Conservation (phyloP, 169 alveolate species). For the Cryptosporidium andersoni region DNA sequence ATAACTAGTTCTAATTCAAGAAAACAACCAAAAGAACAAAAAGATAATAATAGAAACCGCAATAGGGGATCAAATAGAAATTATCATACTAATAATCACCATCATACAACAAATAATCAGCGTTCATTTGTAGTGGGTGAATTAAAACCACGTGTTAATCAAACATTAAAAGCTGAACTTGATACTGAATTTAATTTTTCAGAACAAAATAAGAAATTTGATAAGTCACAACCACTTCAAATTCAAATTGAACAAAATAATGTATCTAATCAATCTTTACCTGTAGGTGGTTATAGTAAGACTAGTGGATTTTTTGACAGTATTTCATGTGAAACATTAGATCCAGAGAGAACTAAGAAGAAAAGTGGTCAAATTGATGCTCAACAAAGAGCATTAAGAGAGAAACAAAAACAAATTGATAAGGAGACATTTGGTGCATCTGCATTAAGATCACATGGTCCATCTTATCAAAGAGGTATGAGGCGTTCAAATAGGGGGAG, state of each 20-base stretch:
- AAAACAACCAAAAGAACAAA: background rate
- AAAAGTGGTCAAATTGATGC: conserved; percentile 32
- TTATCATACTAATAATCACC: conserved; percentile 9
- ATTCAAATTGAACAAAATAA: background rate
- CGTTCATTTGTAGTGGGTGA: conserved; percentile 66
- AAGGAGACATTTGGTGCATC: conserved; percentile 66
- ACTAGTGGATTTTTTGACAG: conserved; percentile 67
- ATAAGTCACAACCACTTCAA: conserved; percentile 4
- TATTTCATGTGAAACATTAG: conserved; percentile 63
- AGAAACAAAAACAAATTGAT: conserved; percentile 48
- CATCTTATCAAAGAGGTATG: conserved; percentile 30
- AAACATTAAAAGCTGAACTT: conserved; percentile 70
- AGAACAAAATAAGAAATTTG: conserved; percentile 66
- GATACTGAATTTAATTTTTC: conserved; percentile 69
- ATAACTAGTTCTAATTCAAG: background rate
- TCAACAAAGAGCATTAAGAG: conserved; percentile 44
- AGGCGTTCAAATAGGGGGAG: conserved; percentile 5
- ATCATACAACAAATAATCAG: background rate
- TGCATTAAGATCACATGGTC: conserved; percentile 16
- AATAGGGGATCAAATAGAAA: conserved; percentile 6
- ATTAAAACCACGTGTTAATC: conserved; percentile 56
- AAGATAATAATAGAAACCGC: background rate
- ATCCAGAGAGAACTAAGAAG: conserved; percentile 49
- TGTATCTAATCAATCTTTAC: background rate
- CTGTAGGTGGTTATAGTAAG: conserved; percentile 59